A percentile compares a stretch with the other conserved stretches of the same genome.
Evolutionary conservation across 1,139 yeast genomes (phyloP).

Genomic region (Saccharomycopsis hybrid): DNA sequence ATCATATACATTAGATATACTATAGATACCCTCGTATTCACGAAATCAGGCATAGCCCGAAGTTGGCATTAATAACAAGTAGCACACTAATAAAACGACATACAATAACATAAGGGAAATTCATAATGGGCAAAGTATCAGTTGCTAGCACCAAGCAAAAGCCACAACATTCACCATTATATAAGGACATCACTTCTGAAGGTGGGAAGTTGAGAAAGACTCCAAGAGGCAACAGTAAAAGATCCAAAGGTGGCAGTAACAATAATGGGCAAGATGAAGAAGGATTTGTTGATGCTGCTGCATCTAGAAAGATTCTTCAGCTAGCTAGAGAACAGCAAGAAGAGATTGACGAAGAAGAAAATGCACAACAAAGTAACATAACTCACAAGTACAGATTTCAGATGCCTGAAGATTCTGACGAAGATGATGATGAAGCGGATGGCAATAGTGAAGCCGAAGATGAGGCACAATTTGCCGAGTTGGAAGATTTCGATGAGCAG

Average conservation of each 20-base stretch:
- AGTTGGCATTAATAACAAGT: no score
- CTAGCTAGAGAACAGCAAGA: slow-evolving; percentile 90
- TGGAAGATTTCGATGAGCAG: slow-evolving; percentile 22
- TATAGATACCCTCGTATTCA: no score
- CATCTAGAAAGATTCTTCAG: slow-evolving; percentile 80
- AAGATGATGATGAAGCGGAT: slow-evolving; percentile 23
- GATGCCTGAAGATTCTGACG: slow-evolving; percentile 9
- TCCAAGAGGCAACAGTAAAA: slow-evolving; percentile 24
- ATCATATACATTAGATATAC: no score
- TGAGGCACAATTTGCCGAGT: slow-evolving; percentile 24
- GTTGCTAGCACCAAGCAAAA: slow-evolving; percentile 32
- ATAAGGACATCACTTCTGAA: slow-evolving; percentile 65
- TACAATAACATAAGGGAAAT: neutral
- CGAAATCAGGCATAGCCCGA: no score
- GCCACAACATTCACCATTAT: slow-evolving; percentile 60
- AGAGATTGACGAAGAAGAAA: slow-evolving; percentile 67
- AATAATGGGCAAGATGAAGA: slow-evolving; percentile 41
- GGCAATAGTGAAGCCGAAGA: slow-evolving; percentile 24
- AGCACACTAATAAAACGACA: no score
- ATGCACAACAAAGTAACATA: slow-evolving; percentile 27
- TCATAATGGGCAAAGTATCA: slow-evolving; percentile 56
- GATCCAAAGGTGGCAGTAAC: slow-evolving; percentile 21
- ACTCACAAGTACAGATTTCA: slow-evolving; percentile 25
- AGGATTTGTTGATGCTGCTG: slow-evolving; percentile 68
- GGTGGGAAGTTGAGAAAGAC: slow-evolving; percentile 52